phyloP scores from a whole-genome alignment of 1,284 basidiomycete species.

The Sphagnurus paluster region DNA sequence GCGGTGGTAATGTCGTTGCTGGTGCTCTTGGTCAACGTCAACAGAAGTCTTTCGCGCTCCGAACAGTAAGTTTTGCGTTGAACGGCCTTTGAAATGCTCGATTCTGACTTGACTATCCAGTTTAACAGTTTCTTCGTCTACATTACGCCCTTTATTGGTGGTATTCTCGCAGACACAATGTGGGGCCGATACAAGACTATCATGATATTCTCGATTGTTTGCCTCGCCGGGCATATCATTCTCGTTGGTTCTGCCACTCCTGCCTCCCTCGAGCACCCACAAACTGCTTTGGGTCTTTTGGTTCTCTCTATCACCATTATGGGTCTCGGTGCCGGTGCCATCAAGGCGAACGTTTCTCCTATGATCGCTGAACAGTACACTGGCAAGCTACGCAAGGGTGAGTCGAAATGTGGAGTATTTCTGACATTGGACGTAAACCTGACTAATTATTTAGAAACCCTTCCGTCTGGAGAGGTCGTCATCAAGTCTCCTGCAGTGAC shows the following conservation, averaged over 20 bases:
- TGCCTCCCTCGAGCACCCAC: conserved; percentile 29
- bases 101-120: conserved; percentile 17
- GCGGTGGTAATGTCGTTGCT: conserved; percentile 38
- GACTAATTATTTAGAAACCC: conserved; percentile 29
- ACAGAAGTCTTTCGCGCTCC: conserved; percentile 42
- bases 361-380: conserved; percentile 61
- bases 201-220: conserved; percentile 44
- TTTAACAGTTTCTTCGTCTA: conserved; percentile 52
- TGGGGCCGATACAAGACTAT: conserved; percentile 68
- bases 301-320: conserved; percentile 46
- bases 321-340: conserved; percentile 37
- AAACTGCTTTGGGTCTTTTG: conserved; percentile 38
- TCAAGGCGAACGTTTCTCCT: conserved; percentile 61
- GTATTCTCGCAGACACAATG: conserved; percentile 54
- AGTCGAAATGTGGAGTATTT: no score
- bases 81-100: conserved; percentile 18
- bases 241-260: conserved; percentile 42
- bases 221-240: conserved; percentile 44
- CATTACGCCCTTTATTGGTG: conserved; percentile 46
- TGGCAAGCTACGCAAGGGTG: conserved; percentile 44
- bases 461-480: conserved; percentile 58
- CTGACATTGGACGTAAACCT: no score
- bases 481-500: conserved; percentile 64
- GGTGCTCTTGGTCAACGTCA: conserved; percentile 50
- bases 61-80: conserved; percentile 25